Evolutionary conservation across 2,329 filamentous ascomycete species (phyloP), one percentile per base, ranked within the genome.

Genomic region (Microcyclospora tardicrescens): DNA sequence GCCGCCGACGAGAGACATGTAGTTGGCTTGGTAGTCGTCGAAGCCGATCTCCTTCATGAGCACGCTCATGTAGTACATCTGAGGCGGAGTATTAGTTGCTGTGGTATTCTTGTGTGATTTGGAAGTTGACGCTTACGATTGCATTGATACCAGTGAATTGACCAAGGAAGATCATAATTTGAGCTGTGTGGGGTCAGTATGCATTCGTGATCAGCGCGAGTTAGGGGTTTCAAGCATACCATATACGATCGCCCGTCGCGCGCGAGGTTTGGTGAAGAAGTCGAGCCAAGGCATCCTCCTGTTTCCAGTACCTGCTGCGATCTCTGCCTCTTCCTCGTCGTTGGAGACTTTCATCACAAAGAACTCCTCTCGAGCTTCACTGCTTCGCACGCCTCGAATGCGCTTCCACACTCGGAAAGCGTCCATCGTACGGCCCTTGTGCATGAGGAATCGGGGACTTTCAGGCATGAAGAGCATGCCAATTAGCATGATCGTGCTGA

Each of bases 1-100:
- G 16, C 79, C 79, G 2, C 80, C 79, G 11, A 84, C 79, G 0
- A 83, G 68, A 0, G 79, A 82, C 79, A 84, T 84, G 66, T 82
- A 84, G 42, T 77, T 81, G 12, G 75, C 61, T 36, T 77, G 58
- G 41, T 72, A 67, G 6, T 69, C 59, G 49, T 77, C 58, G 58
- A 84, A 84, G 10, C 79, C 79, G 33, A 84, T 76, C 50, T 78
- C 71, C 36, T 61, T 61, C 76, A 84, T 81, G 6, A 84, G 61
- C 0, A 74, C 67, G 0, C 66, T 69, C 77, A 84, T 81, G 61
- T 81, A 83, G 60, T 84, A 84, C 69, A 49, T 51, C 19, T 24
- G 8, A 8, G 8, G 4, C 19, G 19, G 19, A 14, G 47, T 47
- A 1, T 44, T 44, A 29, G 44, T 49, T n/a, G 45, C 40, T 11